Conservation (phyloP, 768 basidiomycete species). For the Dentipellis sp. region DNA sequence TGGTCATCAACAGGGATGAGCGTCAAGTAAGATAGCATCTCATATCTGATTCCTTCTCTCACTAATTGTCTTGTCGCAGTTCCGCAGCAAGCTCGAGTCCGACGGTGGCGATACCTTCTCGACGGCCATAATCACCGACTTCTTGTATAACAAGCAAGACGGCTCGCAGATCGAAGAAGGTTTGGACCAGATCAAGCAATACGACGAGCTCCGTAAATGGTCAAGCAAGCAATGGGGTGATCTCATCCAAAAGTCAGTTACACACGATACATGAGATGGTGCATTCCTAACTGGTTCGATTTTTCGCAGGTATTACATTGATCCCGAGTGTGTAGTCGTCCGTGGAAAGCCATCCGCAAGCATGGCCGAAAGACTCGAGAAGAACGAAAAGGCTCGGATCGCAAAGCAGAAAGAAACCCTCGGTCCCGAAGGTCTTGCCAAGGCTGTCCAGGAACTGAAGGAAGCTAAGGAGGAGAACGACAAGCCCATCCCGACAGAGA, state of each 20-base stretch:
- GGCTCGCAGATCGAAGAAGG: slow-evolving; percentile 67
- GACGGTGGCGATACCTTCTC: slow-evolving; percentile 77
- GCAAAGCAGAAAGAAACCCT: slow-evolving; percentile 57
- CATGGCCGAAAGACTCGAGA: slow-evolving; percentile 73
- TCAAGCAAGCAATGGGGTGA: slow-evolving; percentile 65
- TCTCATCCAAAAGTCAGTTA: slow-evolving; percentile 60
- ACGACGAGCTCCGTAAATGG: slow-evolving; percentile 61
- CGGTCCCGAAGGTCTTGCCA: slow-evolving; percentile 73
- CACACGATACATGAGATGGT: neutral
- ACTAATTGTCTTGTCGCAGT: slow-evolving; percentile 29
- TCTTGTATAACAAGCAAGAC: slow-evolving; percentile 76
- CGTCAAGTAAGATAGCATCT: slow-evolving; percentile 47
- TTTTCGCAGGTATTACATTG: slow-evolving; percentile 62
- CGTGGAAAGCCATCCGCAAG: slow-evolving; percentile 82
- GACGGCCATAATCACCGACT: slow-evolving; percentile 67
- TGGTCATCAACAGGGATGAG: slow-evolving; percentile 81
- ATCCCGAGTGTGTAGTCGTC: slow-evolving; percentile 65
- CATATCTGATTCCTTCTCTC: neutral
- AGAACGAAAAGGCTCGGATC: slow-evolving; percentile 71
- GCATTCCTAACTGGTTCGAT: neutral
- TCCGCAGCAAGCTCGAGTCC: slow-evolving; percentile 78
- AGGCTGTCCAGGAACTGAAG: slow-evolving; percentile 59
- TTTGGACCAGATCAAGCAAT: slow-evolving; percentile 75
- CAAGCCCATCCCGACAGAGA: slow-evolving; percentile 66
- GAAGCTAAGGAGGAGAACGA: slow-evolving; percentile 85